Percentiles rank a stretch among this genome's conserved stretches.
Evolutionary conservation across 2,329 filamentous ascomycete genomes (phyloP).

Genomic region (Teratosphaeriaceae sp.): DNA sequence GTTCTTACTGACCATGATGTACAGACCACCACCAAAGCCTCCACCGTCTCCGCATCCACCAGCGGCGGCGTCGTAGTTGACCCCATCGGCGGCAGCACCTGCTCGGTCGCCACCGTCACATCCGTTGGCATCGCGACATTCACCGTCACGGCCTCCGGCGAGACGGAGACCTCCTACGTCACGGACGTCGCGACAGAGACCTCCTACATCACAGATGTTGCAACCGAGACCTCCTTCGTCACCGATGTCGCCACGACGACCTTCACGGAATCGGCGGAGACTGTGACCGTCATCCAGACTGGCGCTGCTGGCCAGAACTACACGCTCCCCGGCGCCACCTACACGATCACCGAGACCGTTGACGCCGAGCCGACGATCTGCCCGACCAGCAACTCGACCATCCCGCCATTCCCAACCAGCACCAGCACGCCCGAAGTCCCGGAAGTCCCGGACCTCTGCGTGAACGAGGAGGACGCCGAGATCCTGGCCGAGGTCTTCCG

Average conservation of each 20-base stretch:
- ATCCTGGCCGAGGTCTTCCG: constrained; percentile 18
- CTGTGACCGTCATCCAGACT: constrained; percentile 1
- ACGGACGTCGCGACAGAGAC: no score
- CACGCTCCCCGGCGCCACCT: not conserved
- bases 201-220: no score
- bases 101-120: not conserved
- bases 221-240: not conserved
- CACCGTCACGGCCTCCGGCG: not conserved
- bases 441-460: not conserved
- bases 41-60: not conserved
- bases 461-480: constrained; percentile 10
- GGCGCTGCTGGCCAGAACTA: no score
- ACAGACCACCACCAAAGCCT: not conserved
- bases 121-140: not conserved
- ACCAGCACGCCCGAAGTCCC: not conserved
- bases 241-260: not conserved
- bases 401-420: not conserved
- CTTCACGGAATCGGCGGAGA: not conserved
- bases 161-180: not conserved
- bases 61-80: not conserved
- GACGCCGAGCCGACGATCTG: not conserved
- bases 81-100: not conserved
- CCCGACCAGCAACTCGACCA: constrained; percentile 1
- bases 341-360: not conserved
- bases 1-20: not conserved